Evolutionary conservation across 805 yeast species (phyloP), one percentile per base, ranked within the genome.

Genomic region (Yarrowia keelungensis): DNA sequence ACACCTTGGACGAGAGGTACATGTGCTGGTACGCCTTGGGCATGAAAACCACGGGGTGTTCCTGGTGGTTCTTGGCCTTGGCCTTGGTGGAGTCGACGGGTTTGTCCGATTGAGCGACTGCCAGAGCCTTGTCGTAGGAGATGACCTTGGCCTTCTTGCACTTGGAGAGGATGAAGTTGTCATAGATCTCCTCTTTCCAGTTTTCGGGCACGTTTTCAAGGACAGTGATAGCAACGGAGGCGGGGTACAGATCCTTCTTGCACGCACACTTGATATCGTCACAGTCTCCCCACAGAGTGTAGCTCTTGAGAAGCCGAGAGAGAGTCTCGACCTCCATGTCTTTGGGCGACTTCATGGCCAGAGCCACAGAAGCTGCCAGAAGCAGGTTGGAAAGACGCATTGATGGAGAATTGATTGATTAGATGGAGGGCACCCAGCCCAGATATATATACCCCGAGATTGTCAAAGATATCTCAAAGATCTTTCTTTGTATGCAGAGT

Each of bases 221-320:
- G 12, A 62, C 56, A 15, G 67, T 62, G 8, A 69, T 69, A 14
- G 75, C 77, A 0, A 78, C 79, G 1, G 80, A 71, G 8, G 75
- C 77, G 2, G 77, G 73, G 51, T 69, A 78, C 26, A 70, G 69
- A 5, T 69, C 32, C 68, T 71, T 71, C 9, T 67, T 58, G 69
- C 81, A 78, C 9, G 75, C 74, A 61, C 80, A 78, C n/a, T 58
- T 70, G 59, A 70, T 56, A 54, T 75, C 79, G 16, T 71, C 69
- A 14, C 71, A 53, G 39, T 51, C 46, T 35, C 74, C 65, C 65
- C 65, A 59, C 1, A 45, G 50, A 16, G 65, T n/a, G 51, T 43
- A 45, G 19, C 35, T 43, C 42, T 59, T 59, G 51, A 45, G 32
- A 5, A 59, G 65, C 14, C 65, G 51, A n/a, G 51, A 16, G 5